These are phyloP conservation scores for Miscanthus lutarioriparius DNA, from an alignment of 176 grass and related monocot species.

Conservation along the genomic window DNA sequence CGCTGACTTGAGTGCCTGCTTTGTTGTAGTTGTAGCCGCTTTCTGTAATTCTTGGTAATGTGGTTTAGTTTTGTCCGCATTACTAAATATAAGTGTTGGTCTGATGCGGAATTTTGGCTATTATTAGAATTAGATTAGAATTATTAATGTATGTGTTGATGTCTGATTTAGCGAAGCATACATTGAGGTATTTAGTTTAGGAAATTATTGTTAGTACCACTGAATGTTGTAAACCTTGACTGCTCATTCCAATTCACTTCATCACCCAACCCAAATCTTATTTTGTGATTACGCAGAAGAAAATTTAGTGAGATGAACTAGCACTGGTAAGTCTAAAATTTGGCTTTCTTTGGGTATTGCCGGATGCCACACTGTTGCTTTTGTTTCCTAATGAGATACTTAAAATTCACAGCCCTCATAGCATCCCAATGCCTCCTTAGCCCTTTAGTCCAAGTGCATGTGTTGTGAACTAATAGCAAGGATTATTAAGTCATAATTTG, in stretches of 20 bases:
- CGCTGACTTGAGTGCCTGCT: neutral
- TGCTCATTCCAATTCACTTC: neutral
- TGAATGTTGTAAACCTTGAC: neutral
- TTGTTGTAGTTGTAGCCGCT: neutral
- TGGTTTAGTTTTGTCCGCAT: neutral
- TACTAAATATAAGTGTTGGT: neutral
- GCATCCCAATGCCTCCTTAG: neutral
- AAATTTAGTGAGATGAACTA: slow-evolving; percentile 11
- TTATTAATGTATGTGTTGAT: neutral
- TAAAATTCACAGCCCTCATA: neutral
- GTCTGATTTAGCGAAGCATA: neutral
- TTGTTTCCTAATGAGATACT: slow-evolving; percentile 6
- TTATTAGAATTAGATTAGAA: neutral
- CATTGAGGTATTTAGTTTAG: neutral
- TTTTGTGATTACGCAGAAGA: neutral
- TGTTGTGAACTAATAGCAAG: neutral
- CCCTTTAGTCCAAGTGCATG: neutral
- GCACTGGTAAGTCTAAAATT: neutral
- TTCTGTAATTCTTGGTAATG: neutral
- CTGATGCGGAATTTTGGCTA: neutral
- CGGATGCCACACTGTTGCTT: neutral
- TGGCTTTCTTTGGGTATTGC: neutral
- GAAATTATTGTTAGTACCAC: neutral
- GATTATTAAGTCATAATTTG: neutral
- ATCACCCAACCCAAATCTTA: neutral